Evolutionary conservation across 768 basidiomycete species (phyloP).

Genomic region (Leccinum fibrillosum): DNA sequence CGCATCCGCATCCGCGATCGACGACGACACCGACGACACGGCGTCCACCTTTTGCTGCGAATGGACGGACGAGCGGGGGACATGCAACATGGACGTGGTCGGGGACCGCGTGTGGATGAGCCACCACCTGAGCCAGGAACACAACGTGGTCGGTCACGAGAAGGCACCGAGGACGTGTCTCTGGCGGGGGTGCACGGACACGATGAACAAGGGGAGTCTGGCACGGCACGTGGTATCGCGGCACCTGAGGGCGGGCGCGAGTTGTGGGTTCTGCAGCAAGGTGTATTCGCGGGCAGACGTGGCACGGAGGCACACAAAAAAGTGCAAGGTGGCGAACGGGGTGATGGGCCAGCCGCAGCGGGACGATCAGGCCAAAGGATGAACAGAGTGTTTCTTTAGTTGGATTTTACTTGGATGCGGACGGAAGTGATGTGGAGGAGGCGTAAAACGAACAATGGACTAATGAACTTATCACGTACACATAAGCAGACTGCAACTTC

Average conservation of each 20-base stretch:
- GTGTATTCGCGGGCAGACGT: conserved; percentile 26
- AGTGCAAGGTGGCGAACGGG: conserved; percentile 26
- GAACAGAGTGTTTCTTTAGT: not conserved
- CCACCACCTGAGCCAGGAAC: conserved; percentile 19
- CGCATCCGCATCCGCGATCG: no score
- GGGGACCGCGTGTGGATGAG: conserved; percentile 23
- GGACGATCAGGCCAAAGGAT: conserved; percentile 2
- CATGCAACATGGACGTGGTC: conserved; percentile 19
- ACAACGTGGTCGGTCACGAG: conserved; percentile 21
- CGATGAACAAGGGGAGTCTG: conserved; percentile 27
- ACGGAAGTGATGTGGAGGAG: no score
- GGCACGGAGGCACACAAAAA: conserved; percentile 23
- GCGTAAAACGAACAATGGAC: no score
- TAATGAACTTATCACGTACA: no score
- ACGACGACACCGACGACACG: conserved; percentile 9
- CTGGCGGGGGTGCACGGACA: conserved; percentile 23
- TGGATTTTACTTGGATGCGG: no score
- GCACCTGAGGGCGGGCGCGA: conserved; percentile 18
- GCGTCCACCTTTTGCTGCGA: conserved; percentile 11
- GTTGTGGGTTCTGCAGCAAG: conserved; percentile 24
- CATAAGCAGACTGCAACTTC: no score
- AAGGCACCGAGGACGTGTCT: conserved; percentile 12
- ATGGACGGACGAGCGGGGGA: conserved; percentile 20
- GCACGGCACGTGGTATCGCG: conserved; percentile 24
- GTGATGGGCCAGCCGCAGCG: not conserved